Percentiles rank a stretch among this genome's conserved stretches.
Conservation (phyloP, 768 basidiomycete genomes). For the Albatrellus ellisii region DNA sequence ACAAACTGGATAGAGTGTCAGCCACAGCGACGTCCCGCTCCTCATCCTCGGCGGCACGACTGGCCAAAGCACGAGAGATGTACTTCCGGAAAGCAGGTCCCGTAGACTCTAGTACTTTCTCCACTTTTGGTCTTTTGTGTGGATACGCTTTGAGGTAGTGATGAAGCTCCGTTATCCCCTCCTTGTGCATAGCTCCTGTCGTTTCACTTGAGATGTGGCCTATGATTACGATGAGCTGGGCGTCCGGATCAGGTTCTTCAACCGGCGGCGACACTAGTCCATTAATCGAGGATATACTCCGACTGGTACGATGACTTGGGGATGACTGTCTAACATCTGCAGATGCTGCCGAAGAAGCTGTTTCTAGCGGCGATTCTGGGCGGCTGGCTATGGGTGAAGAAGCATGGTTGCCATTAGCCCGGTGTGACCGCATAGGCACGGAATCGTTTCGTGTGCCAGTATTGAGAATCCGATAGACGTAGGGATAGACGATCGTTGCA, state of each 20-base stretch:
- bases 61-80: slow-evolving; percentile 77
- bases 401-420: slow-evolving; percentile 22
- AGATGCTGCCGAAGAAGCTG: slow-evolving; percentile 31
- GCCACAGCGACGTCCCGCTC: slow-evolving; percentile 72
- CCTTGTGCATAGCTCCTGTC: slow-evolving; percentile 80
- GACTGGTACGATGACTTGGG: slow-evolving; percentile 55
- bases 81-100: slow-evolving; percentile 88
- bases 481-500: slow-evolving; percentile 92
- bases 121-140: slow-evolving; percentile 68
- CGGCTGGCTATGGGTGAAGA: slow-evolving; percentile 50
- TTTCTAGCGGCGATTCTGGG: slow-evolving; percentile 60
- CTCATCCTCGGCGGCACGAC: slow-evolving; percentile 76
- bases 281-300: slow-evolving; percentile 50
- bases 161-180: slow-evolving; percentile 90
- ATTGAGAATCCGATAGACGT: slow-evolving; percentile 86
- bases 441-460: slow-evolving; percentile 17
- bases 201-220: slow-evolving; percentile 83
- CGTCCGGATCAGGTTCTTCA: slow-evolving; percentile 82
- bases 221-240: slow-evolving; percentile 69
- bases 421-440: too few relatives aligned
- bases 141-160: slow-evolving; percentile 88
- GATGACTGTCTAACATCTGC: slow-evolving; percentile 37
- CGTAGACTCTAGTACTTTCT: slow-evolving; percentile 80
- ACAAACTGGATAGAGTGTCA: slow-evolving; percentile 71
- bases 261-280: slow-evolving; percentile 41